Evolutionary conservation across 495 filamentous ascomycete genomes (phyloP), one percentile per base, ranked within the genome.

Genomic region (Geopyxis carbonaria): DNA sequence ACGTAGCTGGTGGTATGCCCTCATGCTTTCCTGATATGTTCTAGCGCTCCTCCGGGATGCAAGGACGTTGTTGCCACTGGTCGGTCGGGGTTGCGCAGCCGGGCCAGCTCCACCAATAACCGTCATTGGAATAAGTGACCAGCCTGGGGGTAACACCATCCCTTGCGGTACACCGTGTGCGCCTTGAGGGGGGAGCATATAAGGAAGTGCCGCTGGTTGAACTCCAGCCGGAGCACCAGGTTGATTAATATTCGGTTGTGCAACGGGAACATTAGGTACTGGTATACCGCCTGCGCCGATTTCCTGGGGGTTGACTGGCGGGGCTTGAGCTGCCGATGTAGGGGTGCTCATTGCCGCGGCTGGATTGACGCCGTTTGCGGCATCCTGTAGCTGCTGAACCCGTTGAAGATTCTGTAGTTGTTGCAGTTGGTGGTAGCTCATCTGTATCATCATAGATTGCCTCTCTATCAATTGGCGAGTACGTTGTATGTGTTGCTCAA

Each of bases 61-160:
- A 51, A 28, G 13, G 40, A 31, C 34, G 43, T 32, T 25, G 42
- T 31, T 18, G 22, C 27, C 1, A 38, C 43, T 6, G 33, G 19
- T n/a, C n/a, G n/a, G 16, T 22, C 3, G n/a, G 9, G 5, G 36
- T 15, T 16, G 24, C 23, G 45, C 20, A 18, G 29, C 13, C 5
- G 49, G 39, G 18, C 29, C 29, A 20, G 40, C 13, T 4, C 18
- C 30, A 28, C 35, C 35, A 13, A 51, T 31, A 18, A 42, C 38
- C 22, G 51, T 55, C n/a, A 55, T 34, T 4, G 51, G 52, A 34
- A 55, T 23, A 5, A 55, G 46, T 31, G 42, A 50, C 51, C 51
- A 55, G 3, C 51, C 51, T 4, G 46, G 36, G 7, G 51, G 51
- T 22, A 55, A 19, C 4, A 46, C 46, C 46, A 55, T 41, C 18